phyloP scores from a whole-genome alignment of 148 eudicot genomes.

The Salicornia ramosissima region DNA sequence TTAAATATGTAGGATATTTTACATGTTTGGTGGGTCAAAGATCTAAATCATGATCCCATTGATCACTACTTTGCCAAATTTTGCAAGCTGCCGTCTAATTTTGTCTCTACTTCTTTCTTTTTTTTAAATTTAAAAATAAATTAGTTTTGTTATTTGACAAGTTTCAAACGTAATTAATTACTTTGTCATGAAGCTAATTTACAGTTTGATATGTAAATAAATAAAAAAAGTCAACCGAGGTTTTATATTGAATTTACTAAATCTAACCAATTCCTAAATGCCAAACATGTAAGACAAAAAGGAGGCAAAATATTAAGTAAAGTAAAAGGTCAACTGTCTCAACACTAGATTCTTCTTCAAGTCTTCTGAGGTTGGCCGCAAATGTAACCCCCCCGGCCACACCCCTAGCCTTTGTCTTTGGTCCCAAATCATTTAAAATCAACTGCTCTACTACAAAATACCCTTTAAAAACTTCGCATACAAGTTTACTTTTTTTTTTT shows the following conservation, averaged over 20 bases:
- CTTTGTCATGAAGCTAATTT: background rate
- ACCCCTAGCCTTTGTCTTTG: background rate
- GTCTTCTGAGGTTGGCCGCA: slow-evolving; percentile 11
- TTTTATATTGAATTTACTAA: slow-evolving; percentile 4
- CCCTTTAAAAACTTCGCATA: background rate
- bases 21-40: no score
- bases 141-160: no score
- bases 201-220: no score
- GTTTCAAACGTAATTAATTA: no score
- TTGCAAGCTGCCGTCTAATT: no score
- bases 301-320: slow-evolving; percentile 3
- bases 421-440: background rate
- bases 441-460: background rate
- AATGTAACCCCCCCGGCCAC: background rate
- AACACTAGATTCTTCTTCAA: background rate
- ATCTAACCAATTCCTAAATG: background rate
- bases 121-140: no score
- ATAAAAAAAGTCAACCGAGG: background rate
- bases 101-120: no score
- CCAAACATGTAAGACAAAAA: slow-evolving; percentile 21
- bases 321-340: slow-evolving; percentile 15
- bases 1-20: no score
- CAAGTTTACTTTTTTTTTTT: background rate
- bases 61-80: no score
- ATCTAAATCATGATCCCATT: no score